Evolutionary conservation across 805 yeast genomes (phyloP).

Genomic region (Ogataea corticis): DNA sequence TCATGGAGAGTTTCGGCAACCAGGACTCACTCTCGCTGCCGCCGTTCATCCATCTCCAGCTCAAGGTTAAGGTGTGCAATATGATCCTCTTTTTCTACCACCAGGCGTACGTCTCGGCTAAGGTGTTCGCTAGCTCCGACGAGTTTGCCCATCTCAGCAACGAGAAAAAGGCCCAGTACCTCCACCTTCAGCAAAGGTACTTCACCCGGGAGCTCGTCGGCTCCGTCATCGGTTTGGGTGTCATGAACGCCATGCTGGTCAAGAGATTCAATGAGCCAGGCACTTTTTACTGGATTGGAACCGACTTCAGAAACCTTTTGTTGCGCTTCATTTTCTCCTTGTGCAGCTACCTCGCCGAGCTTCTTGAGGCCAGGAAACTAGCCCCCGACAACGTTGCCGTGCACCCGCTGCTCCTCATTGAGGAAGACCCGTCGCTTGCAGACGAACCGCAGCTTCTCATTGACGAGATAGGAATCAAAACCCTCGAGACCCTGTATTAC

Average conservation of each 20-base stretch:
- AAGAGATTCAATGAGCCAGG: slow-evolving; percentile 9
- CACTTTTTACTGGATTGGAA: slow-evolving; percentile 19
- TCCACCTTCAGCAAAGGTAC: slow-evolving; percentile 12
- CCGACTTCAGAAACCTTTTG: slow-evolving; percentile 27
- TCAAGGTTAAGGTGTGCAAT: slow-evolving; percentile 21
- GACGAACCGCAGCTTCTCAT: slow-evolving; percentile 8
- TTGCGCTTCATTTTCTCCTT: slow-evolving; percentile 17
- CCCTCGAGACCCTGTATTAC: slow-evolving; percentile 15
- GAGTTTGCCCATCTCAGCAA: slow-evolving; percentile 8
- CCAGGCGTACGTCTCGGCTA: slow-evolving; percentile 15
- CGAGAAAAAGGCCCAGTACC: slow-evolving; percentile 8
- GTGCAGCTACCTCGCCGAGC: slow-evolving; percentile 17
- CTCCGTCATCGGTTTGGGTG: slow-evolving; percentile 21
- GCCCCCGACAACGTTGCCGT: neutral
- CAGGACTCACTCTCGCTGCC: neutral
- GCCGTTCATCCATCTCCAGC: slow-evolving; percentile 5
- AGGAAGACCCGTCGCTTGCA: neutral
- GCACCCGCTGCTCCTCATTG: neutral
- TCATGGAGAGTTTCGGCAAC: slow-evolving; percentile 8
- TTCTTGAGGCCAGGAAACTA: neutral
- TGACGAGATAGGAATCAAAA: slow-evolving; percentile 21
- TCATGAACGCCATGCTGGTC: slow-evolving; percentile 20
- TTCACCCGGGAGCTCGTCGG: slow-evolving; percentile 18
- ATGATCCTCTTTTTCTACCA: slow-evolving; percentile 25
- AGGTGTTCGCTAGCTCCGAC: slow-evolving; percentile 13